Evolutionary conservation across 129 eudicot species (phyloP).

Genomic region (Lactuca sativa): DNA sequence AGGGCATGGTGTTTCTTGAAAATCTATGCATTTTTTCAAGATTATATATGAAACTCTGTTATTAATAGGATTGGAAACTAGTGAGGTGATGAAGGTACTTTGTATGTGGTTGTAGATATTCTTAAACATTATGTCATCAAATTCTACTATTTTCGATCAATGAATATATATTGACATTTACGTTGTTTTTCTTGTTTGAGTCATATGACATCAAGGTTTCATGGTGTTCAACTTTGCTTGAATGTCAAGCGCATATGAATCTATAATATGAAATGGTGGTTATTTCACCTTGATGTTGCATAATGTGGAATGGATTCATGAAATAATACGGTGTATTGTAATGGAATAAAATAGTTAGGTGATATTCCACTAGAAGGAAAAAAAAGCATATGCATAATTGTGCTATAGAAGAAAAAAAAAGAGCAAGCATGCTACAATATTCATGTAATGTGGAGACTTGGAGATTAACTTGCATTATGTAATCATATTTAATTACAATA

Average conservation of each 20-base stretch:
- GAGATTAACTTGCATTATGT: background rate
- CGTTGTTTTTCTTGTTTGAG: background rate
- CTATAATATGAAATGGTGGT: background rate
- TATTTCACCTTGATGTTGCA: background rate
- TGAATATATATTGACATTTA: no score
- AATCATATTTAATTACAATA: no score
- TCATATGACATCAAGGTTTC: background rate
- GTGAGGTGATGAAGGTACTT: background rate
- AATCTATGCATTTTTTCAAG: constrained; percentile 7
- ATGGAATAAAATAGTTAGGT: background rate
- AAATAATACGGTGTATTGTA: background rate
- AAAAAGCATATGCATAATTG: background rate
- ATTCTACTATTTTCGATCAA: background rate
- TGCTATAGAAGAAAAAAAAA: background rate
- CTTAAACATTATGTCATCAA: background rate
- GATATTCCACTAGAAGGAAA: background rate
- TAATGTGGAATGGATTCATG: background rate
- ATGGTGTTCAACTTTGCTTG: background rate
- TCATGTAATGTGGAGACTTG: background rate
- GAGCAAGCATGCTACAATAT: background rate
- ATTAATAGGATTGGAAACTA: no score
- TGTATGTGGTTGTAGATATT: background rate
- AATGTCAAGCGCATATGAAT: background rate
- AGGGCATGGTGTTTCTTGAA: background rate
- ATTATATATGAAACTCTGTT: background rate